Base-by-base conservation (phyloP, 257 asterid genomes). In the Fraxinus cuspidata region DNA sequence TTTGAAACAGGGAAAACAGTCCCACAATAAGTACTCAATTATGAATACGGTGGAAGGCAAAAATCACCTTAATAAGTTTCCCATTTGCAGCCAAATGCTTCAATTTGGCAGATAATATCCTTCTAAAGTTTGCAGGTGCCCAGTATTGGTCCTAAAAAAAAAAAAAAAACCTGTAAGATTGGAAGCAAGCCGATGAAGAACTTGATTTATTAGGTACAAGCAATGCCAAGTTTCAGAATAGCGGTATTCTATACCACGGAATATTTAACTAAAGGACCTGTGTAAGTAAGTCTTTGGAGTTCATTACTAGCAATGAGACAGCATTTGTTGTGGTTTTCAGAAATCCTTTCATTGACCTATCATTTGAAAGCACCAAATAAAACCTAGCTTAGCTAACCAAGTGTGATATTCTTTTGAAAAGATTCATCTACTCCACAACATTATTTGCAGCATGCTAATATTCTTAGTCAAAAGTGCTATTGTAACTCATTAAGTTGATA, bases 81-180 rank as follows among this genome's bases (percentile, higher is more conserved):
- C 97, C 96, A 21, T 84, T 87, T 31, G 97, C 92, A 73, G 91
- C 92, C 87, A 94, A 78, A 79, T 91, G 90, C 86, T 89, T 94
- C 86, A 92, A 83, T 77, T 94, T 94, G 12, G 94, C 92, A 60
- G 98, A 92, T 85, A 94, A 84, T 83, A 94, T 84, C 86, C 97
- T 86, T 85, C 90, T 92, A 83, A 94, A 94, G 86, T 94, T 91
- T 56, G 94, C 91, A 77, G 98, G 98, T 60, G 97, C 94, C 97
- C 97, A 91, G 78, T 89, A 94, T 83, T 92, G 94, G 79, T 94
- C 97, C 98, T 94, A 81, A 73, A 38, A 53, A 75, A 19, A 58
- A 51, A 64, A 75, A 16, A 74, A 53, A 23, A 70, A 35, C 11
- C 15, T n/a, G 1, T 68, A 71, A 77, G 71, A 77, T 73, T 70